Evolutionary conservation across 208 protist species (phyloP), one percentile per base, ranked within the genome.

Genomic region (Herpetomonas tarakana): DNA sequence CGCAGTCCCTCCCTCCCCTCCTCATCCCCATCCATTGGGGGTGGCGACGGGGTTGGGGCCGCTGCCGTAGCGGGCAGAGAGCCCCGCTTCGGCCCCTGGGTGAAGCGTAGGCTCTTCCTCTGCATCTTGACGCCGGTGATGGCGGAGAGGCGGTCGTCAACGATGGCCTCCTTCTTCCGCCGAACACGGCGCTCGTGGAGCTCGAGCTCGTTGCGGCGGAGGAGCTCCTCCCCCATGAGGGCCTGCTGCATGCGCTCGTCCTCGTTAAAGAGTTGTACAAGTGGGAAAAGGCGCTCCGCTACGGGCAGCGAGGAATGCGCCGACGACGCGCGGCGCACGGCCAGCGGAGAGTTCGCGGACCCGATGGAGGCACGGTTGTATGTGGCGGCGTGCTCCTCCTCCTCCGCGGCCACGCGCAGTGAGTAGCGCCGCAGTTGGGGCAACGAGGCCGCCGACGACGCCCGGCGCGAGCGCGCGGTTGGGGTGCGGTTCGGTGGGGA

Each of bases 171-270:
- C 16, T 24, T 38, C 52, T 52, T 22, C 46, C 63, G 52, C 52
- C 55, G 25, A 7, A 24, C 50, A 24, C 50, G 50, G 44, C 44
- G 44, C 59, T 87, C 80, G 2, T 55, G 39, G 35, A 78, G 51
- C 55, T 87, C 80, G 1, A 82, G 53, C 25, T 56, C 45, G 29
- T 60, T 76, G 21, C 80, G 67, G 12, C 52, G 56, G 45, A 73
- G 55, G n/a, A 87, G 30, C 58, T 87, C 80, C 19, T 44, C 35
- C 3, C 68, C 71, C 68, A 83, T 73, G 2, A 82, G 0, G 16
- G 44, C 45, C 46, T 82, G 30, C 56, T 82, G 69, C 31, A 21
- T 56, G 3, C 22, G 61, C 52, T 69, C 25, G 24, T 73, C 58
- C 12, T 55, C 41, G 62, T 76, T 63, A 22, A 68, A 62, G 22